Percentiles rank a stretch among this genome's conserved stretches.
Evolutionary conservation across 2,329 filamentous ascomycete genomes (phyloP).

Genomic region (Cladobotryum protrusum): DNA sequence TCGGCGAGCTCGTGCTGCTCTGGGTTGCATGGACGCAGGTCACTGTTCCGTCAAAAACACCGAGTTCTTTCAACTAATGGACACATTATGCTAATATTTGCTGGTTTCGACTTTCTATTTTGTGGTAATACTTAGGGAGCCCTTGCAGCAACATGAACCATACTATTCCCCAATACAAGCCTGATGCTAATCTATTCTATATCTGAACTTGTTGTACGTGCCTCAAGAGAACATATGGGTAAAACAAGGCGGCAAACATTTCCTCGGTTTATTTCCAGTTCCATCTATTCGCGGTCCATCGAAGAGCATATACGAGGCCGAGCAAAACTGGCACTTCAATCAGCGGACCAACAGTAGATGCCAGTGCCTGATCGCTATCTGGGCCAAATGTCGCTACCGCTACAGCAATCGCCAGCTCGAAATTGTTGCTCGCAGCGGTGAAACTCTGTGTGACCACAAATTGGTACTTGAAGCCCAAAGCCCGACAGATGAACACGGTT

Average conservation of each 20-base stretch:
- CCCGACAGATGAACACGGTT: constrained; percentile 56
- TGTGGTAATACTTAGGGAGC: neutral
- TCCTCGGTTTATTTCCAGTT: constrained; percentile 38
- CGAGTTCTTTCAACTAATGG: constrained; percentile 12
- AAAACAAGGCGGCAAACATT: neutral
- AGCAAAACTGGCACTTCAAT: constrained; percentile 82
- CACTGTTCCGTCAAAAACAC: constrained; percentile 11
- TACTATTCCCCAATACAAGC: neutral
- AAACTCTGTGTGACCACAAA: constrained; percentile 73
- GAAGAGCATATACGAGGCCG: constrained; percentile 68
- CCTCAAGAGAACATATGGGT: neutral
- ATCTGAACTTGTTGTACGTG: neutral
- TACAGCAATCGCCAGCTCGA: constrained; percentile 85
- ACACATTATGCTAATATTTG: constrained; percentile 1
- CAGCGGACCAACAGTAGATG: constrained; percentile 75
- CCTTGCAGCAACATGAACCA: neutral
- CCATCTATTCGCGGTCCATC: constrained; percentile 49
- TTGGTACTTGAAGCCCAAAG: constrained; percentile 68
- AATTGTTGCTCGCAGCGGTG: constrained; percentile 88
- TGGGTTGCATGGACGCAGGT: constrained; percentile 7
- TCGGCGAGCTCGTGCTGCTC: constrained; percentile 6
- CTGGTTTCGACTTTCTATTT: neutral
- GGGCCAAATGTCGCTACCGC: constrained; percentile 75
- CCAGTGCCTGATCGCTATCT: constrained; percentile 72
- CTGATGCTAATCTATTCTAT: constrained; percentile 1